These are phyloP conservation scores for Ogataea nitratoaversa DNA, from an alignment of 805 yeast species.

Conservation along the genomic window DNA sequence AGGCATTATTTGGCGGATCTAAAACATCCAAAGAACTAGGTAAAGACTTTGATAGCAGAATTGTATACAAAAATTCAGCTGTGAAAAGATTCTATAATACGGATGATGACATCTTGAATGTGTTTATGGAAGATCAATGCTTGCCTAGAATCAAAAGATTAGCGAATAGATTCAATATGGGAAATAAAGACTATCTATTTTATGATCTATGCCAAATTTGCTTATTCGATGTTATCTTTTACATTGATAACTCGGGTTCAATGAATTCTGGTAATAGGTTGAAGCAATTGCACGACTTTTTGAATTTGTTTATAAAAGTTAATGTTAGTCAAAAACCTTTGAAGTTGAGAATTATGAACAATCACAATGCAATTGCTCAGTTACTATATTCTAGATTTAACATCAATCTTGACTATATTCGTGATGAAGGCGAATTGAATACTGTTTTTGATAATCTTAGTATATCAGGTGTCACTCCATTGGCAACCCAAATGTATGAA, in stretches of 20 bases:
- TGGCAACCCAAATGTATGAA: slow-evolving; percentile 17
- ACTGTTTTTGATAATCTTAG: slow-evolving; percentile 13
- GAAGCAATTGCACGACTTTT: slow-evolving; percentile 17
- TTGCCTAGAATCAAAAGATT: slow-evolving; percentile 18
- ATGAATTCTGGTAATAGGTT: slow-evolving; percentile 18
- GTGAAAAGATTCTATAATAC: slow-evolving; percentile 13
- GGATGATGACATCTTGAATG: slow-evolving; percentile 18
- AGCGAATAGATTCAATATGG: slow-evolving; percentile 15
- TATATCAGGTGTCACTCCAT: slow-evolving; percentile 20
- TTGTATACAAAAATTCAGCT: slow-evolving; percentile 8
- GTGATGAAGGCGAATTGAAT: slow-evolving; percentile 15
- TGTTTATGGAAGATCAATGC: slow-evolving; percentile 16
- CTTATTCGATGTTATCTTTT: slow-evolving; percentile 18
- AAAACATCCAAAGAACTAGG: slow-evolving; percentile 17
- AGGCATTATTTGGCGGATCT: slow-evolving; percentile 17
- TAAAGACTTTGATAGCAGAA: slow-evolving; percentile 4
- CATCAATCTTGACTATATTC: slow-evolving; percentile 17
- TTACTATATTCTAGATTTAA: slow-evolving; percentile 2
- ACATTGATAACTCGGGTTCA: slow-evolving; percentile 24
- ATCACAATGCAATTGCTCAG: slow-evolving; percentile 15
- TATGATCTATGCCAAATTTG: slow-evolving; percentile 23
- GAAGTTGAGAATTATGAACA: slow-evolving; percentile 20
- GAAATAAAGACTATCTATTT: slow-evolving; percentile 18
- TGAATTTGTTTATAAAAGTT: slow-evolving; percentile 15
- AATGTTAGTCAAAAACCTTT: slow-evolving; percentile 21